Evolutionary conservation across 2,329 filamentous ascomycete genomes (phyloP), one percentile per base, ranked within the genome.

Genomic region (Epichloe brachyelytri): DNA sequence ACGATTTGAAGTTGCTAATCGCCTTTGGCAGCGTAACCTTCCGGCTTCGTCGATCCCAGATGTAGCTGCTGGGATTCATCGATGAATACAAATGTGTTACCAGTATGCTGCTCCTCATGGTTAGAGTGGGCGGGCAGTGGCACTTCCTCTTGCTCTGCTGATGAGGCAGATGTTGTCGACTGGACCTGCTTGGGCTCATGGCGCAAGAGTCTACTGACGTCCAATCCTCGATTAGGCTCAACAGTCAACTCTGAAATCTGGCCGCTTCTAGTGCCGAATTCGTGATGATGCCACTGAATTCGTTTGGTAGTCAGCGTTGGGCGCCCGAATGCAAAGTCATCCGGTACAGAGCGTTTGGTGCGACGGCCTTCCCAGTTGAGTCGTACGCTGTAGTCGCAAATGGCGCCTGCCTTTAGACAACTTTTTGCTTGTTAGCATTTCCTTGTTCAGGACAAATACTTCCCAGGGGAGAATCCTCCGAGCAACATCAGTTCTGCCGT

Each of bases 341-440:
- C 43, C 5, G 36, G 14, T 4, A 39, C 38, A 8, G 53, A 38
- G 20, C 54, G 57, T 46, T 60, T 62, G 5, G 55, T 53, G 43
- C 57, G 55, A 51, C 86, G 77, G 4, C 86, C 85, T 54, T 85
- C 83, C 87, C 87, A 91, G 60, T 90, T 90, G 56, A 91, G 70
- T 34, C 85, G 78, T 58, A 91, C 86, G 59, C 80, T 86, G 64
- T 90, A 91, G 66, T 93, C 86, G 69, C 87, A 93, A 45, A 71
- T 70, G 62, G 88, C 85, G 54, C 82, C 81, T 56, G 83, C 80
- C 54, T 80, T 80, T 59, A 81, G 74, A 65, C 87, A 91, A 61
- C 72, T 75, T 52, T 52, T 36, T 37, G 34, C 34, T 43, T 40
- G 26, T 48, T 14, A 48, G 46, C 46, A 40, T 30, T 20, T 36